Evolutionary conservation across 2,329 filamentous ascomycete genomes (phyloP), one percentile per base, ranked within the genome.

Genomic region (Thelonectria rubi): DNA sequence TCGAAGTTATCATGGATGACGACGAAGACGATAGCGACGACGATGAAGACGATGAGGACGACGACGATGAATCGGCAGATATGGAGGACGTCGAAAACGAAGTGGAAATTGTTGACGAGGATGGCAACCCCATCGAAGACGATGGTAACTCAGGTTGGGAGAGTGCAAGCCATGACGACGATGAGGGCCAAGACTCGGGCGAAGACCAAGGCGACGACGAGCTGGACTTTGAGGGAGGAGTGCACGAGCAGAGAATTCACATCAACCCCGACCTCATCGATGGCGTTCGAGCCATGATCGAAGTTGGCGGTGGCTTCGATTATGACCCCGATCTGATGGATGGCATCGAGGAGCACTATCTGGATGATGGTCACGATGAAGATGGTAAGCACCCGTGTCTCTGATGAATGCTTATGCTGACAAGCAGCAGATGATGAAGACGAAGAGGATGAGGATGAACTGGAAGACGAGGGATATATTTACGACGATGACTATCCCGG

Each of bases 1-100:
- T 91, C 60, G 87, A 90, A 77, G 87, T 98, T 68, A 92, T 97
- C 64, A 91, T 97, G 82, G 91, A 91, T 53, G 85, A 87, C 3
- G 85, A 87, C n/a, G 88, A 89, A 8, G 84, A 86, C 2, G 85
- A 87, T 37, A 88, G 88, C 54, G 88, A 85, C 20, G 82, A 83
- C 7, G 80, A 84, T 8, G 85, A 88, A 12, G 86, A 88, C 1
- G 85, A 86, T 26, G 79, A 87, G 4, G 82, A 82, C 9, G 80
- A 80, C 56, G 83, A 82, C 15, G 82, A 78, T n/a, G 77, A 77
- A 30, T 79, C 78, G 8, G 77, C 74, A 11, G 78, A 81, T 50
- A 80, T 80, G 76, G 79, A 86, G 49, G 85, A 87, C 30, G 80
- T 84, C 58, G 83, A 85, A 45, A 83, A 84, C 24, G 73, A 81